These are phyloP conservation scores for Hanseniaspora hatyaiensis DNA, from an alignment of 805 yeast species.

Conservation along the genomic window DNA sequence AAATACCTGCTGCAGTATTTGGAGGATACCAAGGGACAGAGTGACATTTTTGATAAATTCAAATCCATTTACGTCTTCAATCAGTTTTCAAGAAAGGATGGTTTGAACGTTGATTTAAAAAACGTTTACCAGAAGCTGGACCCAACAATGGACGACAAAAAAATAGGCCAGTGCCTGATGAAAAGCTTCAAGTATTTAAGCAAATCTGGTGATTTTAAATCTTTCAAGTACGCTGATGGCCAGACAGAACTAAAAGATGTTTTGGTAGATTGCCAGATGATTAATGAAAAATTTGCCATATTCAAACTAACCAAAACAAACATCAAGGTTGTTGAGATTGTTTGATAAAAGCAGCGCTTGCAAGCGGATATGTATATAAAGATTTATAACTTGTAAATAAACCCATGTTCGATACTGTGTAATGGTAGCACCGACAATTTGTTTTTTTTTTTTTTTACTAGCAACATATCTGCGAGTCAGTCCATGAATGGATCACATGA, in stretches of 20 bases:
- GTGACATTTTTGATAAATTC: constrained; percentile 4
- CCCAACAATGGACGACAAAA: background rate
- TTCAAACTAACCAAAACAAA: background rate
- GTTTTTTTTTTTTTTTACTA: background rate
- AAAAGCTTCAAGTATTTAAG: background rate
- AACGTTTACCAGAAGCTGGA: background rate
- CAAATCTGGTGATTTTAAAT: background rate
- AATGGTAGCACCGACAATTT: background rate
- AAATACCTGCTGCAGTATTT: constrained; percentile 18
- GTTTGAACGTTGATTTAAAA: background rate
- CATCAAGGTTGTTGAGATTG: constrained; percentile 4
- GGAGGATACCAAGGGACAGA: background rate
- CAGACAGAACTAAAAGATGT: background rate
- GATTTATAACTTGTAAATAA: background rate
- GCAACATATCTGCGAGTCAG: too few relatives aligned
- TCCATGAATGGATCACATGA: too few relatives aligned
- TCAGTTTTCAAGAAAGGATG: constrained; percentile 17
- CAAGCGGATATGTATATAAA: background rate
- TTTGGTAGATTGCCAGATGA: background rate
- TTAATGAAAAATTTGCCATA: background rate
- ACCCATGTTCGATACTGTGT: background rate
- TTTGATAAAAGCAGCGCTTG: background rate
- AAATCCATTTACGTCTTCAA: constrained; percentile 14
- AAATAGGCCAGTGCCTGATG: background rate
- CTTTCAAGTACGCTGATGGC: background rate